phyloP scores from a whole-genome alignment of 139 green algal species.

The Chlamydomonas sphaeroides region DNA sequence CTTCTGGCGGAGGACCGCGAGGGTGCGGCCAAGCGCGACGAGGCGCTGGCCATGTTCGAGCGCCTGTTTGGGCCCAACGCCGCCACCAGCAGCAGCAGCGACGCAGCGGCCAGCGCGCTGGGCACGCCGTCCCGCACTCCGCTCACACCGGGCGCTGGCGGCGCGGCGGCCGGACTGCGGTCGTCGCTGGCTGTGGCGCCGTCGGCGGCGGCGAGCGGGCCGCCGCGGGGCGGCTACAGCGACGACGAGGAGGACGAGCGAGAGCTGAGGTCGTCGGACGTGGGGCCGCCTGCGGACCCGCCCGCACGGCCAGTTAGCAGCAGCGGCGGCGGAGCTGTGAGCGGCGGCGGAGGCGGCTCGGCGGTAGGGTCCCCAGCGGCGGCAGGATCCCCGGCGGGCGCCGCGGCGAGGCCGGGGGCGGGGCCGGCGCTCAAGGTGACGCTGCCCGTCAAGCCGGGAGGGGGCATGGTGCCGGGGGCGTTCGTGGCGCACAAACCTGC shows the following conservation, averaged over 20 bases:
- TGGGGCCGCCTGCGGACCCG: too few species aligned
- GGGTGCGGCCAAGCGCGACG: slow-evolving; percentile 9
- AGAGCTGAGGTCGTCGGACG: slow-evolving; percentile 30
- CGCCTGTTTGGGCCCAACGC: slow-evolving; percentile 26
- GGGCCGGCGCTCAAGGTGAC: neutral
- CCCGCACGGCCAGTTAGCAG: too few species aligned
- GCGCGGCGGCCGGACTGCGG: too few species aligned
- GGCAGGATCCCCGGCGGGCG: too few species aligned
- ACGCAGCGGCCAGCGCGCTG: neutral
- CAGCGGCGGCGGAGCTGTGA: too few species aligned
- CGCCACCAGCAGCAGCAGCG: neutral
- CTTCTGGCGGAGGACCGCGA: neutral
- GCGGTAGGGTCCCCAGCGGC: too few species aligned
- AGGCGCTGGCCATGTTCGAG: slow-evolving; percentile 32
- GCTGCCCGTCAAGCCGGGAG: slow-evolving; percentile 3
- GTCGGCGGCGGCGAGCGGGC: too few species aligned
- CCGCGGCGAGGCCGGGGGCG: neutral
- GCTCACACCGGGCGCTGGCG: neutral
- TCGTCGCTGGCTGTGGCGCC: too few species aligned
- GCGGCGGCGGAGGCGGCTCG: too few species aligned
- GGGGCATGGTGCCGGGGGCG: neutral
- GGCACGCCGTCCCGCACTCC: neutral
- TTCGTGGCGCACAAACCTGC: slow-evolving; percentile 20
- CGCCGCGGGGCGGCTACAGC: too few species aligned
- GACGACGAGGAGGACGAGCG: neutral